These are phyloP conservation scores for Simmondsia chinensis DNA, from an alignment of 148 eudicot species.

Conservation along the genomic window DNA sequence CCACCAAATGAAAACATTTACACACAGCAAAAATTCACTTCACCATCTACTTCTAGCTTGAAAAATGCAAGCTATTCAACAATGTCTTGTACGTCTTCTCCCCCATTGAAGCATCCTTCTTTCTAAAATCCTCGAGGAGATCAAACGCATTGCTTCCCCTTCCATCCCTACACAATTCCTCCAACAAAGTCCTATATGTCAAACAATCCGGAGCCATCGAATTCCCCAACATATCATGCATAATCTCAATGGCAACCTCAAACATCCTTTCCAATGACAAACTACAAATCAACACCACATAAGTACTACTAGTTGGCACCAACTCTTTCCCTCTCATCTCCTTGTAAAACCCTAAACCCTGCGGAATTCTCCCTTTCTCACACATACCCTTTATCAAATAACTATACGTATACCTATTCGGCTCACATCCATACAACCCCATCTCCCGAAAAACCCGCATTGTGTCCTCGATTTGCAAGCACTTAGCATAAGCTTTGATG, in stretches of 20 bases:
- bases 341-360: conserved; percentile 49
- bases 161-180: conserved; percentile 79
- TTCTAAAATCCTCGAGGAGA: conserved; percentile 58
- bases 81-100: conserved; percentile 52
- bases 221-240: conserved; percentile 60
- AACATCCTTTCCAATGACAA: conserved; percentile 73
- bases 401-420: conserved; percentile 63
- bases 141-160: conserved; percentile 63
- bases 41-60: conserved; percentile 17
- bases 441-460: conserved; percentile 70
- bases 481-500: conserved; percentile 65
- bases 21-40: too few species aligned
- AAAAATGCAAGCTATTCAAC: conserved; percentile 56
- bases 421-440: conserved; percentile 83
- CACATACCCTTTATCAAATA: conserved; percentile 69
- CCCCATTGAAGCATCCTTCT: conserved; percentile 57
- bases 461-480: conserved; percentile 67
- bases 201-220: conserved; percentile 62
- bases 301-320: conserved; percentile 54
- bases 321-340: conserved; percentile 63
- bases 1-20: too few species aligned
- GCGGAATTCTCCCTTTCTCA: conserved; percentile 69
- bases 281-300: conserved; percentile 68
- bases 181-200: conserved; percentile 73
- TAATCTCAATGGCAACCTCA: conserved; percentile 44